Percentiles rank a stretch among this genome's conserved stretches.
Conservation (phyloP, 306 rosid species). For the Neltuma alba region DNA sequence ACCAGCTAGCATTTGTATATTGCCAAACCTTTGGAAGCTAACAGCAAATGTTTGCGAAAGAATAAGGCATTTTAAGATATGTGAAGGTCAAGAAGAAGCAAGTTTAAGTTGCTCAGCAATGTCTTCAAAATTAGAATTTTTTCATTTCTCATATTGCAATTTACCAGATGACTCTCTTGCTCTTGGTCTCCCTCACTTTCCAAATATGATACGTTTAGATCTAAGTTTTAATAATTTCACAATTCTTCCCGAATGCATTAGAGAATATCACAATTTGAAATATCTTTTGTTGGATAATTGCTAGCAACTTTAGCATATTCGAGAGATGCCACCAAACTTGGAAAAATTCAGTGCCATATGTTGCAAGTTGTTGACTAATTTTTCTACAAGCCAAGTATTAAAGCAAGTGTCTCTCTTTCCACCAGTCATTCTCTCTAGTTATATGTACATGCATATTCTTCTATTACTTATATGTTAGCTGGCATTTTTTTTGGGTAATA, state of each 20-base stretch:
- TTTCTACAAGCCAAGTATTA: not conserved
- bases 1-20: not conserved
- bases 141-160: not conserved
- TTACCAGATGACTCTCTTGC: constrained; percentile 2
- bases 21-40: not conserved
- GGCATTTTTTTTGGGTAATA: not conserved
- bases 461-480: not conserved
- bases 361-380: not conserved
- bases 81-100: not conserved
- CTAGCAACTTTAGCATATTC: not conserved
- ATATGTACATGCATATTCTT: not conserved
- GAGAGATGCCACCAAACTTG: constrained; percentile 5
- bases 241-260: constrained; percentile 15
- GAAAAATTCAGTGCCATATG: not conserved
- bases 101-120: not conserved
- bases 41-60: not conserved
- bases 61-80: not conserved
- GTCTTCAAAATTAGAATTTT: not conserved
- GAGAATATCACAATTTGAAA: not conserved
- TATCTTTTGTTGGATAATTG: not conserved
- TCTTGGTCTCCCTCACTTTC: not conserved
- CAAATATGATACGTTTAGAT: not conserved
- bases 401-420: not conserved
- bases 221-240: not conserved
- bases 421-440: not conserved